phyloP scores from a whole-genome alignment of 2,329 filamentous ascomycete genomes.

The Mycosphaerella sp. region DNA sequence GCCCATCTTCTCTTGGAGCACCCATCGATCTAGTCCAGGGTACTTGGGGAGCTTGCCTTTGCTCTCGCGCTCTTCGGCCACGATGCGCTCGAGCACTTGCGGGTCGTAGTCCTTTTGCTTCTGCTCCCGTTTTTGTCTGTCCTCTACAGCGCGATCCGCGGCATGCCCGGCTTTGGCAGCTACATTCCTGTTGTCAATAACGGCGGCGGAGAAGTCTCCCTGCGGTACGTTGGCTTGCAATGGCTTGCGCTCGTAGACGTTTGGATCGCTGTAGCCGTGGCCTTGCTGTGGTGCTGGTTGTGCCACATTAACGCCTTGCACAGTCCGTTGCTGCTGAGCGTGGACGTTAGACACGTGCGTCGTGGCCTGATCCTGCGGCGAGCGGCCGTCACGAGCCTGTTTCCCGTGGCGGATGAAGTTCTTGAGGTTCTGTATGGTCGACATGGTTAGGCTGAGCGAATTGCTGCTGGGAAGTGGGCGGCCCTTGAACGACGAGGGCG shows the following conservation, averaged over 20 bases:
- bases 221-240: conserved; percentile 44
- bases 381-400: conserved; percentile 68
- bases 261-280: conserved; percentile 52
- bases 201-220: conserved; percentile 58
- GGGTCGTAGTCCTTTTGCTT: conserved; percentile 49
- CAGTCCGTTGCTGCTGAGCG: conserved; percentile 54
- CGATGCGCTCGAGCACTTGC: conserved; percentile 71
- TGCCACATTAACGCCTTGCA: conserved; percentile 40
- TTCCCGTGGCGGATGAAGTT: conserved; percentile 98
- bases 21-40: conserved; percentile 78
- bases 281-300: conserved; percentile 34
- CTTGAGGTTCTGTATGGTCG: conserved; percentile 87
- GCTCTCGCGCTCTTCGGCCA: conserved; percentile 85
- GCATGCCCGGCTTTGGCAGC: conserved; percentile 62
- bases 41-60: conserved; percentile 81
- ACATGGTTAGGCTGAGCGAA: conserved; percentile 44
- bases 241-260: conserved; percentile 54
- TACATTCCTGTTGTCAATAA: conserved; percentile 56
- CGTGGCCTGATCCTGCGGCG: conserved; percentile 54
- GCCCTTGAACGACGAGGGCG: neutral
- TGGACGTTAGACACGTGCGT: conserved; percentile 59
- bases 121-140: conserved; percentile 52
- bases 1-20: conserved; percentile 92
- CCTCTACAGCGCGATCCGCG: conserved; percentile 57
- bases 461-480: neutral